Conservation (phyloP, 2,329 filamentous ascomycete species). For the Mycosphaerella sp. region DNA sequence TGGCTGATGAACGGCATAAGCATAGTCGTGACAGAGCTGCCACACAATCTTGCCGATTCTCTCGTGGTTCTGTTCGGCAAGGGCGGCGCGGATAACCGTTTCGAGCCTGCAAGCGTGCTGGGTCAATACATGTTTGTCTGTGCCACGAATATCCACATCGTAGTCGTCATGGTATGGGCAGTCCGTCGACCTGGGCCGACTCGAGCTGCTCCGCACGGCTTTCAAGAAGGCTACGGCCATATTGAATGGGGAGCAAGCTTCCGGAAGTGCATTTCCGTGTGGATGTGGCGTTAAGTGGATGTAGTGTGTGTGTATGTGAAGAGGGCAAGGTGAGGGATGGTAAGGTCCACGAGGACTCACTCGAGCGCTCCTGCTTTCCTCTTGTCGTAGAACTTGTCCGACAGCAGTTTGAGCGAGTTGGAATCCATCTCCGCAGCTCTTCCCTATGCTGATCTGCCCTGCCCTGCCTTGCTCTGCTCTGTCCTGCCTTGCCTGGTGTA, state of each 20-base stretch:
- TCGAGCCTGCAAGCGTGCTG: slow-evolving; percentile 60
- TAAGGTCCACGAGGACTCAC: slow-evolving; percentile 48
- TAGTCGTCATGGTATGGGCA: slow-evolving; percentile 18
- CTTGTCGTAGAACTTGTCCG: slow-evolving; percentile 98
- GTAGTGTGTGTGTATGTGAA: no score
- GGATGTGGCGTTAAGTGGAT: background rate
- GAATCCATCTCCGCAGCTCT: background rate
- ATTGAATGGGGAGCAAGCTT: background rate
- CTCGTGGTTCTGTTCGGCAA: slow-evolving; percentile 67
- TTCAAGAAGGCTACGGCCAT: slow-evolving; percentile 10
- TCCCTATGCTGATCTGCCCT: background rate
- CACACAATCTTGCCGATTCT: slow-evolving; percentile 82
- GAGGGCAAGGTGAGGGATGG: no score
- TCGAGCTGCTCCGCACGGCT: background rate
- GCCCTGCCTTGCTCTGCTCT: no score
- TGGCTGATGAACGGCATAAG: slow-evolving; percentile 93
- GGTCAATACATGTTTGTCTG: slow-evolving; percentile 16
- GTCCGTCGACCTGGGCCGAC: slow-evolving; percentile 1
- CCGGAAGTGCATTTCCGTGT: background rate
- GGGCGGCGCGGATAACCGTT: slow-evolving; percentile 78
- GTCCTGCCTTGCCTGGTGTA: no score
- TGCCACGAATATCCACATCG: slow-evolving; percentile 12
- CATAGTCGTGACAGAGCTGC: slow-evolving; percentile 95
- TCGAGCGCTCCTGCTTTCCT: slow-evolving; percentile 93
- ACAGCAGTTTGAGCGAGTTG: slow-evolving; percentile 60